Percentiles rank a stretch among this genome's conserved stretches.
Evolutionary conservation across 805 yeast species (phyloP).

Genomic region (Starmerella gropengiesseri): DNA sequence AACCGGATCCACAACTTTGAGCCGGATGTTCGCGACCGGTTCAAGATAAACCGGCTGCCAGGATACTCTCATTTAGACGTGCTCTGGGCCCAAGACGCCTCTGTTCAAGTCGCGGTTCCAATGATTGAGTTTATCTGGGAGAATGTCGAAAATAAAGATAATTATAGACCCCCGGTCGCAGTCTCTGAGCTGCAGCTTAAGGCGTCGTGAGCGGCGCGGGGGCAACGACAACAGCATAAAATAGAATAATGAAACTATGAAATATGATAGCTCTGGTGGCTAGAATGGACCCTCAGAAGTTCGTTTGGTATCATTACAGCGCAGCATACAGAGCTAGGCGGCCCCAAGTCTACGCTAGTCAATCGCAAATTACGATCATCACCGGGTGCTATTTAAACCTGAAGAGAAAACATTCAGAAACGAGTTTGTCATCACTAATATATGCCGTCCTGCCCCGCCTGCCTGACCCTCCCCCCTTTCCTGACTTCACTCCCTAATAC

Average conservation of each 20-base stretch:
- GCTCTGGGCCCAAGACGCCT: slow-evolving; percentile 77
- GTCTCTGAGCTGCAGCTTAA: background rate
- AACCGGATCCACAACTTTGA: slow-evolving; percentile 57
- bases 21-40: slow-evolving; percentile 17
- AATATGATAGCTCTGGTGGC: background rate
- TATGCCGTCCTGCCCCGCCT: too few species aligned
- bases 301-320: slow-evolving; percentile 20
- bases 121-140: slow-evolving; percentile 26
- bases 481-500: too few species aligned
- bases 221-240: background rate
- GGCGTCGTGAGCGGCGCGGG: background rate
- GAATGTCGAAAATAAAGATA: slow-evolving; percentile 9
- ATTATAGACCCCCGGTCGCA: background rate
- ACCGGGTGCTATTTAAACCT: slow-evolving; percentile 22
- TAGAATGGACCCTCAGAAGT: slow-evolving; percentile 17
- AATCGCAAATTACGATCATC: slow-evolving; percentile 27
- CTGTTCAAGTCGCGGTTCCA: slow-evolving; percentile 49
- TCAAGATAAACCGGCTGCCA: slow-evolving; percentile 36
- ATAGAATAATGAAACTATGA: background rate
- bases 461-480: too few species aligned
- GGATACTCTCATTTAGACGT: slow-evolving; percentile 83
- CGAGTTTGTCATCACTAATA: background rate
- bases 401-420: slow-evolving; percentile 7
- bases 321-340: slow-evolving; percentile 10
- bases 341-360: slow-evolving; percentile 14